Evolutionary conservation across 2,329 filamentous ascomycete species (phyloP).

Genomic region (Clonostachys solani): DNA sequence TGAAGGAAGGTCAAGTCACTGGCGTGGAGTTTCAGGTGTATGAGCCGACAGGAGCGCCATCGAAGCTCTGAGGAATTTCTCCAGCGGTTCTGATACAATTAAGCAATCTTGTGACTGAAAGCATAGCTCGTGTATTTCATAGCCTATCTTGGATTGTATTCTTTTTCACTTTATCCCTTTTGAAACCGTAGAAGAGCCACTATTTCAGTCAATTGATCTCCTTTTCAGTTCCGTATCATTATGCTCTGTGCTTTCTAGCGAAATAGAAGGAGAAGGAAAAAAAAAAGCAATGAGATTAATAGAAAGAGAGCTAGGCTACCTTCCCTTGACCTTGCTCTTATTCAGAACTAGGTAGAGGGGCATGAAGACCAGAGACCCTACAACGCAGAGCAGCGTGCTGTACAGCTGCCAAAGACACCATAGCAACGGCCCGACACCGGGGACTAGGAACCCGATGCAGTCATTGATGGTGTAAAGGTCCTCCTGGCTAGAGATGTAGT

Average conservation of each 20-base stretch:
- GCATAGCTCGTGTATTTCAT: no score
- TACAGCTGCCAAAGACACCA: constrained; percentile 57
- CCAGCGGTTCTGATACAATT: no score
- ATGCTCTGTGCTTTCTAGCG: no score
- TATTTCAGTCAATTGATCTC: no score
- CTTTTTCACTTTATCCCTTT: no score
- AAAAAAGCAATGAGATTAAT: no score
- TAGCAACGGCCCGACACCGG: constrained; percentile 52
- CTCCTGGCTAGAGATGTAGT: constrained; percentile 73
- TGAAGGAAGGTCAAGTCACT: constrained; percentile 33
- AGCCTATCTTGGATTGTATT: no score
- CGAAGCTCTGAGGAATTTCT: no score
- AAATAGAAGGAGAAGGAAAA: no score
- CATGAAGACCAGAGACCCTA: constrained; percentile 43
- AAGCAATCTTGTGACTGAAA: no score
- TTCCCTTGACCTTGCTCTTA: constrained; percentile 3
- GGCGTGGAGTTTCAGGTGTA: constrained; percentile 28
- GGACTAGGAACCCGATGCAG: constrained; percentile 67
- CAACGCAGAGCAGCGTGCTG: constrained; percentile 59
- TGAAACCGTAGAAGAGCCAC: no score
- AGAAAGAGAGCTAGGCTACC: neutral
- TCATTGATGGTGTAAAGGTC: constrained; percentile 79
- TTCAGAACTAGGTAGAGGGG: constrained; percentile 27
- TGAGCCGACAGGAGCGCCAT: neutral
- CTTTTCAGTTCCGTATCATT: no score